Base-by-base conservation (phyloP, 495 filamentous ascomycete genomes). In the Penicillium crystallinum region DNA sequence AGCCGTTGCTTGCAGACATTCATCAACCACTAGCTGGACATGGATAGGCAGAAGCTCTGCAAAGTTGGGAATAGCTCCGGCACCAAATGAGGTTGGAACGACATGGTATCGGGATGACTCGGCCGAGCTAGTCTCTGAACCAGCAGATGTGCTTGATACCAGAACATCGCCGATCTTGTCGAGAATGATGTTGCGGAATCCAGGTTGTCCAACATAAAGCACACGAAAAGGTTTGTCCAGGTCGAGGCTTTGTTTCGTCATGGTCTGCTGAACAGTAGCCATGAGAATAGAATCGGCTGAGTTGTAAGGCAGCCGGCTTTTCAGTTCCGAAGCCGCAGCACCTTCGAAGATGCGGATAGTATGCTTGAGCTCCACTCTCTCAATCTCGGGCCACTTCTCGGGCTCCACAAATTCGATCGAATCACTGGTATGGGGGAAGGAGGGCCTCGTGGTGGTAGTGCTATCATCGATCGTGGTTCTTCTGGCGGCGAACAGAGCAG, bases 21-120 rank as follows among this genome's bases (percentile, higher is more conserved):
- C 81, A 52, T 90, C 85, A 18, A 91, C 84, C 50, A 83, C 81
- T 54, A 91, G 80, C 59, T 90, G 86, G 23, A 83, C 79, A 53
- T 89, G 82, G 59, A 90, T 87, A 7, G 89, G 81, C 48, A 89
- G 82, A 19, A 90, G 80, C 58, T 90, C 87, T 1, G 85, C 84
- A 54, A 75, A 77, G 46, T 78, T 78, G 15, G 78, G 74, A 18
- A 81, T 74, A 11, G 74, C 67, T 17, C 69, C 68, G 47, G 67
- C 68, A 46, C 86, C 86, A 64, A 88, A 90, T 0, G 82, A 84
- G 0, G 86, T 84, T 25, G 87, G 86, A 37, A 91, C 81, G 54
- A 90, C 82, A 68, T 86, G 89, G 66, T 84, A 90, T 47, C 79
- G 76, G 27, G 82, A 84, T 15, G 81, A 77, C 50, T 77, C 74